phyloP scores from a whole-genome alignment of 345 rosid genomes.

The Balakata baccata region DNA sequence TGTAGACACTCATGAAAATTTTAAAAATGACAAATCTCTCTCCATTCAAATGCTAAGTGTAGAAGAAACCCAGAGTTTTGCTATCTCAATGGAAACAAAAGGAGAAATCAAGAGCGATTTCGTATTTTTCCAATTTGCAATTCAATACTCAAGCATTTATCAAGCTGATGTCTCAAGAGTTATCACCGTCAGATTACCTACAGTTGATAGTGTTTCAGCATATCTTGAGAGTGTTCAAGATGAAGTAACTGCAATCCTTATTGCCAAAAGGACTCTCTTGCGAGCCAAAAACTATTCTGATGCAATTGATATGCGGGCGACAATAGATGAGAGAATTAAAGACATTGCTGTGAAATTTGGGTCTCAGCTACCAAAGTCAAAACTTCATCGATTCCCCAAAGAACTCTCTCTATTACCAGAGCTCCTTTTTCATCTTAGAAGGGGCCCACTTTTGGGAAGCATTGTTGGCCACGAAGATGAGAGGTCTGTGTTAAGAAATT shows the following conservation, averaged over 20 bases:
- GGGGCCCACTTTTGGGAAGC: constrained; percentile 91
- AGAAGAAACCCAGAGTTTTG: constrained; percentile 92
- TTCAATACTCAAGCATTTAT: constrained; percentile 71
- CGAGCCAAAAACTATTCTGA: constrained; percentile 60
- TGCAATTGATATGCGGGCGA: constrained; percentile 67
- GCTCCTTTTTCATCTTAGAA: constrained; percentile 82
- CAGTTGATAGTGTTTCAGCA: constrained; percentile 81
- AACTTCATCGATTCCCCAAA: constrained; percentile 76
- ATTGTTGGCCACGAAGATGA: constrained; percentile 98
- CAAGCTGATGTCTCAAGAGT: constrained; percentile 88
- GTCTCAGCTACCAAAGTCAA: constrained; percentile 75
- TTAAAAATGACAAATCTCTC: constrained; percentile 63
- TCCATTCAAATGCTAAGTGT: constrained; percentile 80
- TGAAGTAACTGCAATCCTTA: constrained; percentile 84
- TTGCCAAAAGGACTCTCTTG: constrained; percentile 85
- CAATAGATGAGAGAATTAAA: constrained; percentile 87
- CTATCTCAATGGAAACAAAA: constrained; percentile 79
- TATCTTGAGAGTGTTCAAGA: constrained; percentile 80
- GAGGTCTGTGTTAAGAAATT: constrained; percentile 76
- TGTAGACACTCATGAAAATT: constrained; percentile 63
- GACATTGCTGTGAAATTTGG: constrained; percentile 79
- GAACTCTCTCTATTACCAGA: constrained; percentile 78
- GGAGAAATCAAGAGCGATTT: constrained; percentile 67
- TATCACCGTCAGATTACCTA: constrained; percentile 69
- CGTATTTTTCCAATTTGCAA: constrained; percentile 78